These are phyloP conservation scores for Liriodendron chinense DNA, from an alignment of 164 flowering plant genomes.

Conservation along the genomic window DNA sequence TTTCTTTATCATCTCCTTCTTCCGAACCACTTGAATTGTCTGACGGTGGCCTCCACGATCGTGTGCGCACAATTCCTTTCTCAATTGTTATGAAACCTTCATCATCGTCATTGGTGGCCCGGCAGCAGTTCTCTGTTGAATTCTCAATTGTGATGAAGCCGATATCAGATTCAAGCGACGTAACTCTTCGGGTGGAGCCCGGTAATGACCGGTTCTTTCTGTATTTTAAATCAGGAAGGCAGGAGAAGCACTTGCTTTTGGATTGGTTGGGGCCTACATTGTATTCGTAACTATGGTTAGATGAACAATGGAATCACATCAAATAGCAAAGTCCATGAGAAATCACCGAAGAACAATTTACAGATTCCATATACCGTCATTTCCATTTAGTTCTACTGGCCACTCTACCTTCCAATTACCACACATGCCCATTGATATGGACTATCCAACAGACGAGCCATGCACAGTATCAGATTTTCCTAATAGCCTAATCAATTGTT, in stretches of 20 bases:
- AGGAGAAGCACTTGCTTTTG: slow-evolving; percentile 8
- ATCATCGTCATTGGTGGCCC: slow-evolving; percentile 1
- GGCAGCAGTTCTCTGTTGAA: neutral
- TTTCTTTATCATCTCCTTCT: slow-evolving; percentile 1
- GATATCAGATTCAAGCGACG: slow-evolving; percentile 11
- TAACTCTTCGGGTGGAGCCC: slow-evolving; percentile 4
- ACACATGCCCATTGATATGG: too few species aligned
- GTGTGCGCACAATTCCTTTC: neutral
- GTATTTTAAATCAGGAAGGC: slow-evolving; percentile 8
- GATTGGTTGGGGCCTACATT: neutral
- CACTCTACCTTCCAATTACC: too few species aligned
- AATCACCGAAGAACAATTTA: too few species aligned
- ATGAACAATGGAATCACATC: too few species aligned
- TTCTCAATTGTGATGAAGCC: slow-evolving; percentile 19
- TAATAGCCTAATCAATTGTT: too few species aligned
- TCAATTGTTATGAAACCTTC: slow-evolving; percentile 19
- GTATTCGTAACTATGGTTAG: neutral
- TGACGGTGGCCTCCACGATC: slow-evolving; percentile 13
- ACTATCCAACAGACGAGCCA: too few species aligned
- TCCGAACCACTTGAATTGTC: neutral
- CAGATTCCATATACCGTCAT: too few species aligned
- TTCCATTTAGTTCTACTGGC: too few species aligned
- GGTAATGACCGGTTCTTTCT: neutral
- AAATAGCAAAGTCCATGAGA: too few species aligned
- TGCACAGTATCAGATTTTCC: too few species aligned